Evolutionary conservation across 2,329 filamentous ascomycete species (phyloP).

Genomic region (Rosellinia necatrix): DNA sequence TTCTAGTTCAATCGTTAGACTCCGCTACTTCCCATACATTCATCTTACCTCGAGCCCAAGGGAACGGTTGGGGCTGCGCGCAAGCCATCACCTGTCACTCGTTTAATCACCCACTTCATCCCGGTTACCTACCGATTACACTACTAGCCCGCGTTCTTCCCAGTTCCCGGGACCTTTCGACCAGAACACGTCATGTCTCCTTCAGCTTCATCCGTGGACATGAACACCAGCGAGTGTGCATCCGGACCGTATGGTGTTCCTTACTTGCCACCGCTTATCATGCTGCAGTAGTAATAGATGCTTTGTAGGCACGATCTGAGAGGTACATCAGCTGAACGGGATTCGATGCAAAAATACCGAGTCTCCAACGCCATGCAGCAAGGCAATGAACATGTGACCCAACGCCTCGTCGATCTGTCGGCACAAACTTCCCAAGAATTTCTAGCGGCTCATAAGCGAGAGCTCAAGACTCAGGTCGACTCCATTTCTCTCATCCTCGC

Average conservation of each 20-base stretch:
- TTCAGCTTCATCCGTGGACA: constrained; percentile 7
- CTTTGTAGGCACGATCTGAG: constrained; percentile 23
- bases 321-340: constrained; percentile 15
- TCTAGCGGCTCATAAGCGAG: constrained; percentile 1
- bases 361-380: constrained; percentile 12
- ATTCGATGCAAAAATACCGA: constrained; percentile 12
- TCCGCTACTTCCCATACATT: too few species aligned
- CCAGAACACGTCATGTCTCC: constrained; percentile 8
- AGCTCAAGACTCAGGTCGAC: constrained; percentile 6
- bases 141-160: too few species aligned
- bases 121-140: too few species aligned
- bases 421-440: not conserved
- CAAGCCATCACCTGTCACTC: too few species aligned
- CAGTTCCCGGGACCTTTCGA: not conserved
- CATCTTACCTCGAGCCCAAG: too few species aligned
- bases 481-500: not conserved
- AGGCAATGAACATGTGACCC: constrained; percentile 5
- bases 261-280: not conserved
- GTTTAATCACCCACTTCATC: too few species aligned
- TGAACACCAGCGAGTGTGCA: constrained; percentile 21
- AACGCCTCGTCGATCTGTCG: constrained; percentile 16
- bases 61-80: too few species aligned
- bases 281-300: constrained; percentile 5
- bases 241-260: constrained; percentile 24
- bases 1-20: too few species aligned